Conservation (phyloP, 495 filamentous ascomycete species). For the Talaromyces stipitatus region DNA sequence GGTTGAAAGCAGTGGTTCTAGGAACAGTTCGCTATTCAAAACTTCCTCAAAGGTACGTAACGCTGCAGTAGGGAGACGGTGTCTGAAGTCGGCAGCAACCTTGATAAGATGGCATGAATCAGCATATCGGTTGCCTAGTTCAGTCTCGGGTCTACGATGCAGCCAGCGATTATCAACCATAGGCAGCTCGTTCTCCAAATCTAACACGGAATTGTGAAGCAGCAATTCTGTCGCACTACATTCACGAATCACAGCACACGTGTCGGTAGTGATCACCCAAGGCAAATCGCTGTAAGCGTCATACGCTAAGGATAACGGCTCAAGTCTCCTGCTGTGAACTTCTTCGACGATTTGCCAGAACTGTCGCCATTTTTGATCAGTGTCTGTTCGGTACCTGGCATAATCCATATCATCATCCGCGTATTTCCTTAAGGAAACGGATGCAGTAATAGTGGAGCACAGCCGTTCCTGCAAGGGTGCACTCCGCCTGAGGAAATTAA, state of each 20-base stretch:
- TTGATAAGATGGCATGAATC: slow-evolving; percentile 43
- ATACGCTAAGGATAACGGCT: slow-evolving; percentile 66
- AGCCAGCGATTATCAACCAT: slow-evolving; percentile 37
- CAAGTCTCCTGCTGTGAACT: slow-evolving; percentile 75
- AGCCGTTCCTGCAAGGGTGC: slow-evolving; percentile 57
- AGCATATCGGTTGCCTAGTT: slow-evolving; percentile 29
- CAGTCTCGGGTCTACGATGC: slow-evolving; percentile 32
- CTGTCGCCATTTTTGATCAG: slow-evolving; percentile 78
- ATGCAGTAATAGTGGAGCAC: slow-evolving; percentile 58
- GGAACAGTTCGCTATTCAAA: slow-evolving; percentile 61
- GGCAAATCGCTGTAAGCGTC: slow-evolving; percentile 65
- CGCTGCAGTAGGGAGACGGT: slow-evolving; percentile 53
- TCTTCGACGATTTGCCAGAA: slow-evolving; percentile 81
- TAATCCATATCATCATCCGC: slow-evolving; percentile 63
- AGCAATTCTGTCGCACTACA: slow-evolving; percentile 72
- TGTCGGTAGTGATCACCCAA: slow-evolving; percentile 76
- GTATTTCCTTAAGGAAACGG: slow-evolving; percentile 50
- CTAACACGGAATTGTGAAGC: slow-evolving; percentile 30
- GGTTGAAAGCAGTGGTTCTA: slow-evolving; percentile 56
- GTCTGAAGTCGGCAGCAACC: slow-evolving; percentile 51
- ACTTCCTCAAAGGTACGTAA: slow-evolving; percentile 50
- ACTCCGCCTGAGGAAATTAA: slow-evolving; percentile 32
- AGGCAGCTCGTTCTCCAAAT: slow-evolving; percentile 23
- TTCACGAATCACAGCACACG: slow-evolving; percentile 66
- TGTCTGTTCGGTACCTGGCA: slow-evolving; percentile 57